Conservation (phyloP, 139 green algal genomes). For the Edaphochlamys debaryana region DNA sequence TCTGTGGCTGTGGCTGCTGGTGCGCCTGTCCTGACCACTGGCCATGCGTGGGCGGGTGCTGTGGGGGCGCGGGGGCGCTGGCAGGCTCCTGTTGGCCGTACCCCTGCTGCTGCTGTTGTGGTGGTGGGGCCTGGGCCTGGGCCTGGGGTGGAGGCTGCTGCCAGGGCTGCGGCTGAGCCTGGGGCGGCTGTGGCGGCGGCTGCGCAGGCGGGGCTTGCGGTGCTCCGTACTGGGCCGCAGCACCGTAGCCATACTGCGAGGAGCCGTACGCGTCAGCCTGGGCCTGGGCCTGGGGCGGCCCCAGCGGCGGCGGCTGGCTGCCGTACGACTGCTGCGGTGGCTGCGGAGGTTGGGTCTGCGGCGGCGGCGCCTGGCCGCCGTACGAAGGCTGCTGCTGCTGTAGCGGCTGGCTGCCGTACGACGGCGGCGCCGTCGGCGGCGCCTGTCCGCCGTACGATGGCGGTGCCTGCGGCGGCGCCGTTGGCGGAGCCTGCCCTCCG, state of each 20-base stretch:
- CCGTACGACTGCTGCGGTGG: no score
- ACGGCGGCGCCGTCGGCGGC: neutral
- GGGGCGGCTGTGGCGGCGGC: neutral
- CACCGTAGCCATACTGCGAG: neutral
- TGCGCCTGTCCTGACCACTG: neutral
- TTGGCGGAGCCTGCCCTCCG: no score
- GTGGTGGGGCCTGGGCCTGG: neutral
- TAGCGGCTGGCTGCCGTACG: neutral
- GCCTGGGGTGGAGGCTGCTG: neutral
- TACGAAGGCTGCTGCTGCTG: neutral
- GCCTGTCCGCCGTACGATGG: no score
- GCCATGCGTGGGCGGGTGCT: neutral
- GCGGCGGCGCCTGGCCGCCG: neutral
- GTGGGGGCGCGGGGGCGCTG: neutral
- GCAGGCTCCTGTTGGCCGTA: neutral
- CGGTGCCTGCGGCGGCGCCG: no score
- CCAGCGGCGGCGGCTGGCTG: no score
- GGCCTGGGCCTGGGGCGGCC: no score
- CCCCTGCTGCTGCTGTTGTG: neutral
- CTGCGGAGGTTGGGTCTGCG: no score
- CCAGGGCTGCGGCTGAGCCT: neutral
- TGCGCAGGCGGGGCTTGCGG: no score
- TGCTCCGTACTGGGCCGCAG: no score
- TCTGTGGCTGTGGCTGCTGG: neutral
- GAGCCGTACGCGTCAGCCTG: neutral